Conservation (phyloP, 2,329 filamentous ascomycete species). For the Tolypocladium album region DNA sequence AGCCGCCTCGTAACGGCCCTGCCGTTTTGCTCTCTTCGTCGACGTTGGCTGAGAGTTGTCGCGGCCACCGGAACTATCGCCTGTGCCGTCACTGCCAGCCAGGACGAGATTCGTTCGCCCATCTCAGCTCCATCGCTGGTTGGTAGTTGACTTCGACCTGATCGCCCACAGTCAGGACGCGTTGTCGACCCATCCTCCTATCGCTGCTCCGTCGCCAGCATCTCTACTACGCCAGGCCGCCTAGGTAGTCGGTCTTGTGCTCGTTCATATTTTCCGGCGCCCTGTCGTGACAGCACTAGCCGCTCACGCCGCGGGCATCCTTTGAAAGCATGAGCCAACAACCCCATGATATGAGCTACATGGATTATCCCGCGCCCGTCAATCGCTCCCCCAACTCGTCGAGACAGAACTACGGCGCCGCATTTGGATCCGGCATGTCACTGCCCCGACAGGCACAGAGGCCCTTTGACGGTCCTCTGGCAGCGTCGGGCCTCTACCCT, state of each 20-base stretch:
- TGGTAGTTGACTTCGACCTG: not conserved
- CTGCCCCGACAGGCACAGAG: conserved; percentile 50
- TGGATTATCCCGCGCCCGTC: conserved; percentile 50
- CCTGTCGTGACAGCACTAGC: conserved; percentile 13
- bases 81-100: not conserved
- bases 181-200: not conserved
- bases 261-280: conserved; percentile 1
- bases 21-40: not conserved
- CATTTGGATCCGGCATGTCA: conserved; percentile 39
- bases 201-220: not conserved
- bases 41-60: not conserved
- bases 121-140: not conserved
- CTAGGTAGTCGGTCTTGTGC: not conserved
- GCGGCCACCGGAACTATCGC: no score
- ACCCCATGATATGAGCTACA: conserved; percentile 54
- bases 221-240: not conserved
- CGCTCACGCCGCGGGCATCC: conserved; percentile 9
- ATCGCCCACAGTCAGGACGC: not conserved
- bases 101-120: not conserved
- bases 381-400: conserved; percentile 62
- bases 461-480: conserved; percentile 64
- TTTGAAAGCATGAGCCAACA: conserved; percentile 32
- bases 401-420: conserved; percentile 42
- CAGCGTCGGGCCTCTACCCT: conserved; percentile 54
- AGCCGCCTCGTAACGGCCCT: not conserved